These are phyloP conservation scores for Monosporascus sp. DNA, from an alignment of 2,329 filamentous ascomycete species.

Conservation along the genomic window DNA sequence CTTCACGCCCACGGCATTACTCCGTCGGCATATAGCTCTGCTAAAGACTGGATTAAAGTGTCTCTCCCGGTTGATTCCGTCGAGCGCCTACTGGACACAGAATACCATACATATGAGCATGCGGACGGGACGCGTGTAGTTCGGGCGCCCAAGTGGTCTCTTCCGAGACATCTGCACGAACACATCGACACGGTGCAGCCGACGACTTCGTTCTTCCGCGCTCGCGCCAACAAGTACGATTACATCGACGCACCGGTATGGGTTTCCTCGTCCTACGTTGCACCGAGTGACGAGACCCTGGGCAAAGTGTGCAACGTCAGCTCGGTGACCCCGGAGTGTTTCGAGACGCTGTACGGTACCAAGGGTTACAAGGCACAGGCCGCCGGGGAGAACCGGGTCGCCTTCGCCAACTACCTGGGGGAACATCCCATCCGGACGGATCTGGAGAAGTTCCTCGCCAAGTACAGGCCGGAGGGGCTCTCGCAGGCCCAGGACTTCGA, in stretches of 20 bases:
- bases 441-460: conserved; percentile 29
- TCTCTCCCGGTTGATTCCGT: conserved; percentile 44
- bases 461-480: conserved; percentile 31
- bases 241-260: conserved; percentile 26
- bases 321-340: conserved; percentile 48
- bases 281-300: conserved; percentile 23
- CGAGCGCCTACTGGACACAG: conserved; percentile 48
- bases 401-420: conserved; percentile 41
- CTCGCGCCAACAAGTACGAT: conserved; percentile 23
- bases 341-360: conserved; percentile 48
- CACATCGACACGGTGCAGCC: conserved; percentile 57
- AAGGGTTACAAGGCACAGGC: conserved; percentile 45
- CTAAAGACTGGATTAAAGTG: conserved; percentile 54
- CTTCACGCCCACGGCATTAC: conserved; percentile 47
- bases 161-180: conserved; percentile 50
- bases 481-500: conserved; percentile 27
- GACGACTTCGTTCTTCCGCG: conserved; percentile 53
- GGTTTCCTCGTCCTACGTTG: conserved; percentile 22
- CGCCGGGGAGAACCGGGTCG: conserved; percentile 36
- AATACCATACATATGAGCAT: conserved; percentile 49
- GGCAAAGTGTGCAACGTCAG: conserved; percentile 40
- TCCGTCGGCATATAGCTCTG: conserved; percentile 40
- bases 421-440: conserved; percentile 44
- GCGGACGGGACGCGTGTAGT: conserved; percentile 46
- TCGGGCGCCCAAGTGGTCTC: conserved; percentile 51